Percentiles rank a stretch among this genome's conserved stretches.
Conservation (phyloP, 306 rosid species). For the Quillaja saponaria region DNA sequence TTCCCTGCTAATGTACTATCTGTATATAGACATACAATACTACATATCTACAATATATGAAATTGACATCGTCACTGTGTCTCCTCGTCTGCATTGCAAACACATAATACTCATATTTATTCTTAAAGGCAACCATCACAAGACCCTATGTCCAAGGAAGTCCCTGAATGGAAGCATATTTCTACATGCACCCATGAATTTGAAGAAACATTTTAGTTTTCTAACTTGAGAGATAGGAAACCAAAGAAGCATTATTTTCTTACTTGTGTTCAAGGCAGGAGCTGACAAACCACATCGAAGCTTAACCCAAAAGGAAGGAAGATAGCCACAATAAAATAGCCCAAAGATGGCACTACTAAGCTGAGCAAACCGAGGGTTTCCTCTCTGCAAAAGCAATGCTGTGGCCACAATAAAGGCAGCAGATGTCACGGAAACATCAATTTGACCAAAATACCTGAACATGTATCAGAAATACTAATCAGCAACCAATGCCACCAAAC, state of each 20-base stretch:
- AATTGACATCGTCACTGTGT: too few relatives aligned
- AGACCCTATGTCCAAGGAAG: neutral
- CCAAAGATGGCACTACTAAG: conserved; percentile 94
- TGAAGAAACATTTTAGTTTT: neutral
- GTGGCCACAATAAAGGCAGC: conserved; percentile 88
- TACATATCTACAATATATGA: too few relatives aligned
- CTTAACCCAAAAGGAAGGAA: conserved; percentile 97
- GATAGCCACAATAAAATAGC: conserved; percentile 91
- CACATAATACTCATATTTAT: neutral
- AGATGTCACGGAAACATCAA: conserved; percentile 88
- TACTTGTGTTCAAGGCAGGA: conserved; percentile 85
- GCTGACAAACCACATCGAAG: conserved; percentile 97
- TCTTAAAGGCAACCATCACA: neutral
- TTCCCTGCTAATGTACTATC: too few relatives aligned
- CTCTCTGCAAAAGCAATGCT: conserved; percentile 82
- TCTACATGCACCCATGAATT: neutral
- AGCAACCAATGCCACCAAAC: conserved; percentile 29
- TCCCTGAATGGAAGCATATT: neutral
- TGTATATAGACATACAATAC: too few relatives aligned
- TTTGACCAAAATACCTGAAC: conserved; percentile 80
- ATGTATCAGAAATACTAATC: conserved; percentile 39
- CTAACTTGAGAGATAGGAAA: conserved; percentile 17
- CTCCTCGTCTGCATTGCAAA: too few relatives aligned
- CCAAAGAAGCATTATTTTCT: conserved; percentile 25
- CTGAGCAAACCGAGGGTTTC: conserved; percentile 90